Evolutionary conservation across 1,284 basidiomycete species (phyloP).

Genomic region (Sphagnurus paluster): DNA sequence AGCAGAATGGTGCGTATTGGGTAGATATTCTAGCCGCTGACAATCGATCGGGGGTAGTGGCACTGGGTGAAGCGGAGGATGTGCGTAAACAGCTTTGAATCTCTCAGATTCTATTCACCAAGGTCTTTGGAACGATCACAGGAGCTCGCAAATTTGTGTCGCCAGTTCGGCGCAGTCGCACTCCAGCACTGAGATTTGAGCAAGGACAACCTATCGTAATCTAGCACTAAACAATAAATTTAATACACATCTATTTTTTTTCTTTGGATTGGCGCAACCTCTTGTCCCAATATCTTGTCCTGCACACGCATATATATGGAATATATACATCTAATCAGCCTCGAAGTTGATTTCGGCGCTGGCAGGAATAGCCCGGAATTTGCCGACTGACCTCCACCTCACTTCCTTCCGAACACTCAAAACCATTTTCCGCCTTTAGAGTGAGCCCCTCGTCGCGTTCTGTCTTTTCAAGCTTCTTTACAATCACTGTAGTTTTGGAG

Average conservation of each 20-base stretch:
- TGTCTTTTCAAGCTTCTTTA: constrained; percentile 8
- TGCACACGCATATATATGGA: too few relatives aligned
- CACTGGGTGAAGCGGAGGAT: constrained; percentile 5
- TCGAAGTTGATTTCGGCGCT: too few relatives aligned
- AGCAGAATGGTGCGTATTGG: constrained; percentile 16
- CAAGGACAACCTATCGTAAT: too few relatives aligned
- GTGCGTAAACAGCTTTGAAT: constrained; percentile 4
- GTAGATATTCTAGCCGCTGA: constrained; percentile 12
- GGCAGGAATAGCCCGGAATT: constrained; percentile 34
- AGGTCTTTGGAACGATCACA: not conserved
- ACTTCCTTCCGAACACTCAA: constrained; percentile 23
- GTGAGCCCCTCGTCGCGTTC: constrained; percentile 21
- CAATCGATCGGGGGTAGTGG: not conserved
- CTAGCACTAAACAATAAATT: too few relatives aligned
- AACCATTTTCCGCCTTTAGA: constrained; percentile 26
- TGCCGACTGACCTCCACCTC: constrained; percentile 29
- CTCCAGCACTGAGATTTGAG: constrained; percentile 4
- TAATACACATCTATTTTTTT: too few relatives aligned
- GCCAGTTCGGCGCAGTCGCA: constrained; percentile 14
- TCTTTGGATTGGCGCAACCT: too few relatives aligned
- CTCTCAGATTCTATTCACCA: not conserved
- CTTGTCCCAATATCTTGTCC: too few relatives aligned
- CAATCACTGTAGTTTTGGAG: constrained; percentile 17
- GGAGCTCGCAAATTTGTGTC: constrained; percentile 14
- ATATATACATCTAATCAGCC: too few relatives aligned